Evolutionary conservation across 192 early-diverging fungal genomes (phyloP), one percentile per base, ranked within the genome.

Genomic region (Coemansia sp.): DNA sequence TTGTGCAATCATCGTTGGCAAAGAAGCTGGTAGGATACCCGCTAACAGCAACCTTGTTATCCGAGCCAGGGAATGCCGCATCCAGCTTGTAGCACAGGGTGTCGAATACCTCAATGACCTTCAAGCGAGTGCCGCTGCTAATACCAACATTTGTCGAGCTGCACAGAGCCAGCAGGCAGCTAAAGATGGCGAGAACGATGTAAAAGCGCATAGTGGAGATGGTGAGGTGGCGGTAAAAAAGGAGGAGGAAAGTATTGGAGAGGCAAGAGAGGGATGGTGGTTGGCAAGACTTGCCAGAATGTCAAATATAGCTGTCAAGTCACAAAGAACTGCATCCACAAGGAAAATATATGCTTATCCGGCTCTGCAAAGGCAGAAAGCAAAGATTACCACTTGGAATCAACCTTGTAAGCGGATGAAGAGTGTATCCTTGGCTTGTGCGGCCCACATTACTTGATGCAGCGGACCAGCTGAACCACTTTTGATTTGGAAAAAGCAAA

Each of bases 131-230:
- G 24, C 11, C 51, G 29, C 31, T 54, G 51, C 8, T 7, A 10
- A 54, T 32, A 15, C 17, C 19, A 12, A 58, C 6, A 10, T 12
- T 37, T 4, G 56, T 58, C 36, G 56, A n/a, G 19, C 14, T 58
- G 36, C 56, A 58, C 36, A 58, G 56, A 9, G 56, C 56, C 6
- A 58, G 56, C 32, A 58, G 56, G 56, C 56, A 58, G 36, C 56
- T 58, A 19, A 58, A 17, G 36, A 58, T 19, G 56, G 56, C 35
- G 11, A 58, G 51, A 7, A 54, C 27, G 27, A 32, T 15, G 29
- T 54, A 54, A 27, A 31, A 54, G 14, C 51, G 51, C 51, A 54
- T 54, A 25, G n/a, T n/a, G 15, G 29, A 15, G 10, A n/a, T 54
- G 51, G 4, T n/a, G 6, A 5, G 37, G 37, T 7, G 31, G 12